Conservation (phyloP, 2,329 filamentous ascomycete genomes). For the Cordyceps cateniannulata region DNA sequence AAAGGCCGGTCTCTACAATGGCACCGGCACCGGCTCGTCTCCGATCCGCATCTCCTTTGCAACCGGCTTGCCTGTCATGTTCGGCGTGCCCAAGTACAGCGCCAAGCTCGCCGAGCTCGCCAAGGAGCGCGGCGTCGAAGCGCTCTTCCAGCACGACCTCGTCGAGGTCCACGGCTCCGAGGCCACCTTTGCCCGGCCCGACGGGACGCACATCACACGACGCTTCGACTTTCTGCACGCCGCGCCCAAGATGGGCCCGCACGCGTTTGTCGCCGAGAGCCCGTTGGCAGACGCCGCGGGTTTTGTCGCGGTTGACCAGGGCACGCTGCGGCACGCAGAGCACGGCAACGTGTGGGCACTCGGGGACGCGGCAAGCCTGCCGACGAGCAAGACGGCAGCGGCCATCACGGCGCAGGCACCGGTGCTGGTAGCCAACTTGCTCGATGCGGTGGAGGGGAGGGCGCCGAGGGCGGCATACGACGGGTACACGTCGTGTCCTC, state of each 20-base stretch:
- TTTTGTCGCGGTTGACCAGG: slow-evolving; percentile 50
- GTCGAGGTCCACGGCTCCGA: slow-evolving; percentile 45
- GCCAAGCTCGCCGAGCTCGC: slow-evolving; percentile 46
- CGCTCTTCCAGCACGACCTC: slow-evolving; percentile 52
- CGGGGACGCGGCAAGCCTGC: slow-evolving; percentile 51
- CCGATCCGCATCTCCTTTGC: slow-evolving; percentile 48
- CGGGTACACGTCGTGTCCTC: slow-evolving; percentile 50
- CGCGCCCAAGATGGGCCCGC: slow-evolving; percentile 52
- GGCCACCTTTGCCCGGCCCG: slow-evolving; percentile 37
- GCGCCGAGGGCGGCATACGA: slow-evolving; percentile 37
- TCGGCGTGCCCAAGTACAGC: slow-evolving; percentile 55
- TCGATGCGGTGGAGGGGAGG: slow-evolving; percentile 39
- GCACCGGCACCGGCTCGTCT: slow-evolving; percentile 28
- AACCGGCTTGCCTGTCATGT: slow-evolving; percentile 50
- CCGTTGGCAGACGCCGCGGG: slow-evolving; percentile 48
- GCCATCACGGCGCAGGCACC: slow-evolving; percentile 46
- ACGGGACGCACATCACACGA: slow-evolving; percentile 26
- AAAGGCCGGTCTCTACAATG: slow-evolving; percentile 42
- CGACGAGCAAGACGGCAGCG: slow-evolving; percentile 50
- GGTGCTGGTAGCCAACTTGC: slow-evolving; percentile 42
- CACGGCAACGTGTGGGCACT: slow-evolving; percentile 52
- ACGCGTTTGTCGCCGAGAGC: slow-evolving; percentile 47
- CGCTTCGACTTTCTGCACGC: slow-evolving; percentile 52
- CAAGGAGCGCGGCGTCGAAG: slow-evolving; percentile 48
- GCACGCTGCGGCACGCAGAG: slow-evolving; percentile 45